Base-by-base conservation (phyloP, 495 filamentous ascomycete species). In the Tuber indicum region DNA sequence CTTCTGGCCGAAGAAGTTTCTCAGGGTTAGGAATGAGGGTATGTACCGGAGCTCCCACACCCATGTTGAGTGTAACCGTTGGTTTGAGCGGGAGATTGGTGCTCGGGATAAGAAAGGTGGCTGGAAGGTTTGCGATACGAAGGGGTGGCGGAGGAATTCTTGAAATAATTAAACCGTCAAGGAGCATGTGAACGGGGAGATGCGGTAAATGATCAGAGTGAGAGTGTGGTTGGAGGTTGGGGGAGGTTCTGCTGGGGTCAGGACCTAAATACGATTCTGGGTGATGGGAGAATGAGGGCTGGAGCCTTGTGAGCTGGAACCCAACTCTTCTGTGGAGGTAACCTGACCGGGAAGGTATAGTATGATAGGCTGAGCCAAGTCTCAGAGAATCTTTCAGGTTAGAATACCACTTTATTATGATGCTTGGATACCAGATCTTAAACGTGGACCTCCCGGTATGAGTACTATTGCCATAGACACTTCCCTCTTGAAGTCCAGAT, bases 71-170 rank as follows among this genome's bases (percentile, higher is more conserved):
- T 12, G 92, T 82, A 94, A 92, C 78, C 91, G 92, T n/a, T 91
- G 89, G 86, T 88, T 90, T 80, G 82, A 80, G 2, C 84, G 85
- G 17, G 91, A 92, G 82, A 84, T 97, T 72, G 92, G 87, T 16
- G 87, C 96, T 39, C 86, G 97, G 39, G 94, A 97, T 81, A 87
- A 89, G 62, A 81, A 84, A 69, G 94, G 93, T 0, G 85, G 86
- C 45, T 97, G 94, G 94, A 90, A 85, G 79, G 83, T 96, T 6
- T 96, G 91, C 90, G 88, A 93, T 75, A 84, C 96, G 49, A 84
- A 85, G 49, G 86, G 87, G n/a, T n/a, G n/a, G n/a, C n/a, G n/a
- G n/a, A n/a, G n/a, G n/a, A n/a, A 36, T 49, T 42, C 42, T 47
- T 49, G 71, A 16, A 66, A 14, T 14, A 49, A 74, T 17, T 43